phyloP scores from a whole-genome alignment of 2,329 filamentous ascomycete species.

The Dactylellina parvicollis region DNA sequence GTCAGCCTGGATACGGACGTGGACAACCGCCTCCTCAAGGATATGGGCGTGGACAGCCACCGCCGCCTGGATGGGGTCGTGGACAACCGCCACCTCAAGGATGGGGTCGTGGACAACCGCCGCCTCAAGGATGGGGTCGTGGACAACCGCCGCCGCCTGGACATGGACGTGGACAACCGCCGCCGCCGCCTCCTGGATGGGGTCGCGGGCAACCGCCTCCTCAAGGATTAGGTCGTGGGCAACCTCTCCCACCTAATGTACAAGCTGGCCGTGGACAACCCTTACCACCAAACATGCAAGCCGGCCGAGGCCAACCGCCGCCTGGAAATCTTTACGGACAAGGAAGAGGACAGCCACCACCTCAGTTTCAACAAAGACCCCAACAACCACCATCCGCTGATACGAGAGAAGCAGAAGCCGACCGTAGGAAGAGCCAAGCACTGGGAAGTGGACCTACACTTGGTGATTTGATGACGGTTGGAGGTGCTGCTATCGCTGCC shows the following conservation, averaged over 20 bases:
- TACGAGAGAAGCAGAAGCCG: constrained; percentile 28
- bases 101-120: background rate
- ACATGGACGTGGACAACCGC: constrained; percentile 19
- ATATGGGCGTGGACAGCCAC: constrained; percentile 13
- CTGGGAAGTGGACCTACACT: constrained; percentile 17
- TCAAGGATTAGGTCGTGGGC: constrained; percentile 3
- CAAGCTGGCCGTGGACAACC: constrained; percentile 23
- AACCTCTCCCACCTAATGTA: constrained; percentile 9
- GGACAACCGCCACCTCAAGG: constrained; percentile 5
- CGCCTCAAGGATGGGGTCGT: constrained; percentile 1
- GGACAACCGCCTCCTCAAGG: constrained; percentile 10
- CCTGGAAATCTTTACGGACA: constrained; percentile 10
- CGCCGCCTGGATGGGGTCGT: constrained; percentile 11
- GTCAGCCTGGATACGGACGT: constrained; percentile 25
- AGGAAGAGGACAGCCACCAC: constrained; percentile 27
- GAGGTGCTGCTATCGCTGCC: constrained; percentile 30
- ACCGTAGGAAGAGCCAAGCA: constrained; percentile 33
- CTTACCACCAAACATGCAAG: background rate
- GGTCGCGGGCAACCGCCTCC: constrained; percentile 21
- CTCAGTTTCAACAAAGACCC: constrained; percentile 8
- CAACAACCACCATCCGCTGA: constrained; percentile 19
- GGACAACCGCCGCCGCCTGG: constrained; percentile 15
- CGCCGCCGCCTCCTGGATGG: background rate
- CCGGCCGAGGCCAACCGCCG: constrained; percentile 27
- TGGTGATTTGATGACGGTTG: constrained; percentile 31